phyloP scores from a whole-genome alignment of 1,139 yeast genomes.

The Suzukiozyma palmioleophila region DNA sequence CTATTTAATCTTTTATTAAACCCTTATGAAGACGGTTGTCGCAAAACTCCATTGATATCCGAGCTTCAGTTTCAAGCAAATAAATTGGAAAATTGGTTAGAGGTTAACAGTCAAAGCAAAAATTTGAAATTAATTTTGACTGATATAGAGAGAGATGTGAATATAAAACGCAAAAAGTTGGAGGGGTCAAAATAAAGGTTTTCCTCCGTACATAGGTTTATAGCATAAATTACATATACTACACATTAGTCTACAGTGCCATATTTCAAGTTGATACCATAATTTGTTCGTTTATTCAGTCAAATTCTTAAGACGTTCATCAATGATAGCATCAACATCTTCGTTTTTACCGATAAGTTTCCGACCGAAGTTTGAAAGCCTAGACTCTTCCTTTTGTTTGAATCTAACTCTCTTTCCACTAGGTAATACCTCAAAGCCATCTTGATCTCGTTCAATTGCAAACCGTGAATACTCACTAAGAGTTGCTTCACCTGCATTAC shows the following conservation, averaged over 20 bases:
- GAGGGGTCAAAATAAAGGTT: conserved; percentile 1
- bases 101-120: conserved; percentile 14
- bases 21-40: conserved; percentile 30
- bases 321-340: conserved; percentile 58
- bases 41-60: conserved; percentile 36
- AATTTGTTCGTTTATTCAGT: not conserved
- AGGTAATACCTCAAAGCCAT: conserved; percentile 57
- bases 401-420: conserved; percentile 60
- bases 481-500: conserved; percentile 40
- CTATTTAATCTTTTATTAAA: conserved; percentile 65
- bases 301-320: conserved; percentile 42
- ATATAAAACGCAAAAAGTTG: conserved; percentile 9
- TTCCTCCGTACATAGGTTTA: not conserved
- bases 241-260: too few relatives aligned
- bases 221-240: not conserved
- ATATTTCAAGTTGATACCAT: not conserved
- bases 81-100: conserved; percentile 44
- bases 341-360: conserved; percentile 28
- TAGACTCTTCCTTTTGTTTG: conserved; percentile 18
- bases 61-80: conserved; percentile 33
- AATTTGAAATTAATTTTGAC: conserved; percentile 14
- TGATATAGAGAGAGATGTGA: conserved; percentile 16
- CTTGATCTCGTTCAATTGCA: conserved; percentile 16
- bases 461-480: conserved; percentile 20
- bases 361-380: conserved; percentile 16